Evolutionary conservation across 148 eudicot species (phyloP).

Genomic region (Linanthus parryae): DNA sequence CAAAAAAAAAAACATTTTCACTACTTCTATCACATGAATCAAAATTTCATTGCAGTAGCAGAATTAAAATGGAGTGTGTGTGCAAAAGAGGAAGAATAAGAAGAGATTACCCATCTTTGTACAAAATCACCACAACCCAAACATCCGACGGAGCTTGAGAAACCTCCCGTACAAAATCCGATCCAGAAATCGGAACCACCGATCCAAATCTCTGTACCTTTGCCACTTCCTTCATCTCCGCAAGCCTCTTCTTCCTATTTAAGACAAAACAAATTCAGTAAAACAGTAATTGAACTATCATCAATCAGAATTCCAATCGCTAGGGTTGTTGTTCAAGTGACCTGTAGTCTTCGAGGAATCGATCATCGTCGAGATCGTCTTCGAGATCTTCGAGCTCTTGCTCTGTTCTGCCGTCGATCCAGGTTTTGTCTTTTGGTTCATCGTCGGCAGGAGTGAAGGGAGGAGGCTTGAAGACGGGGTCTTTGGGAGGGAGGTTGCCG

Average conservation of each 20-base stretch:
- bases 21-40: too few species aligned
- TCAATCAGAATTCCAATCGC: too few species aligned
- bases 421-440: conserved; percentile 51
- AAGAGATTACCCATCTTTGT: conserved; percentile 80
- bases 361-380: conserved; percentile 84
- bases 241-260: conserved; percentile 87
- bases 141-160: conserved; percentile 88
- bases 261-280: too few species aligned
- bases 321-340: too few species aligned
- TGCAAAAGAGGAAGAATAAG: too few species aligned
- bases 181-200: conserved; percentile 70
- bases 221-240: conserved; percentile 63
- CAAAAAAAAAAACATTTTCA: too few species aligned
- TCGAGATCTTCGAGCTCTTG: conserved; percentile 92
- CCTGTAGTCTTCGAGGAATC: conserved; percentile 84
- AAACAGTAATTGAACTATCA: too few species aligned
- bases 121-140: conserved; percentile 86
- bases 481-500: conserved; percentile 69
- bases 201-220: conserved; percentile 80
- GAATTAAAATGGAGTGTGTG: too few species aligned
- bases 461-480: conserved; percentile 64
- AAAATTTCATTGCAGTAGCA: too few species aligned
- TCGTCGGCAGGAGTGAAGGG: conserved; percentile 64
- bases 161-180: conserved; percentile 93
- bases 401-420: conserved; percentile 73